phyloP scores from a whole-genome alignment of 352 stramenopile species.

The Globisporangium middletonii region DNA sequence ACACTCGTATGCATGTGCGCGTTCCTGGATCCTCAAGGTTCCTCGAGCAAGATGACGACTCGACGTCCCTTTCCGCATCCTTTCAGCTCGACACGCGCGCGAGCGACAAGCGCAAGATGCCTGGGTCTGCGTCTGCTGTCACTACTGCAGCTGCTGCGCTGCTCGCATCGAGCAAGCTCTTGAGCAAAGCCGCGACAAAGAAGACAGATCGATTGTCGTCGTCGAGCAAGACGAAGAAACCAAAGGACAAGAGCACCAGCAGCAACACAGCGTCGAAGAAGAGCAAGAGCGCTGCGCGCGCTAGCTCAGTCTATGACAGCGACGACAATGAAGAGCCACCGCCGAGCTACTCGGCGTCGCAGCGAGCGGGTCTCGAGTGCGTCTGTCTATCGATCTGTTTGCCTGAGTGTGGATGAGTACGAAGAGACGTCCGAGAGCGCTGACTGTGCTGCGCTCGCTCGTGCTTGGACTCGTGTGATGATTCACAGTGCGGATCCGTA shows the following conservation, averaged over 20 bases:
- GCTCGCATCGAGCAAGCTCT: slow-evolving; percentile 41
- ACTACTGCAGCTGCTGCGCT: slow-evolving; percentile 43
- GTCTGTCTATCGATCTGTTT: slow-evolving; percentile 1
- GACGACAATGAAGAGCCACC: slow-evolving; percentile 43
- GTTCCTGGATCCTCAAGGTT: slow-evolving; percentile 24
- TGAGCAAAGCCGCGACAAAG: slow-evolving; percentile 15
- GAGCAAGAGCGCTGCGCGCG: slow-evolving; percentile 13
- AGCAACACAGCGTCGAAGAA: slow-evolving; percentile 9
- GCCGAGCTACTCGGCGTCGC: slow-evolving; percentile 45
- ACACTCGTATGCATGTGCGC: neutral
- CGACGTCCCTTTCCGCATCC: slow-evolving; percentile 35
- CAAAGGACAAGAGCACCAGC: slow-evolving; percentile 18
- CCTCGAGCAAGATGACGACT: slow-evolving; percentile 52
- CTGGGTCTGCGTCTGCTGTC: slow-evolving; percentile 28
- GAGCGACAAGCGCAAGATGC: slow-evolving; percentile 6
- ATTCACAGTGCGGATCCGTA: slow-evolving; percentile 55
- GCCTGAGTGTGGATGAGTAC: too few species aligned
- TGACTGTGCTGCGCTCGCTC: too few species aligned
- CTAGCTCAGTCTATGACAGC: neutral
- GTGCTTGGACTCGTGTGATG: neutral
- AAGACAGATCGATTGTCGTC: neutral
- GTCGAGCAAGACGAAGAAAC: slow-evolving; percentile 17
- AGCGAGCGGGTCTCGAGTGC: slow-evolving; percentile 19
- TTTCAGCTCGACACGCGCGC: slow-evolving; percentile 5
- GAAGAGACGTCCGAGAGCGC: too few species aligned